These are phyloP conservation scores for Suillus subluteus DNA, from an alignment of 768 basidiomycete species.

Conservation along the genomic window DNA sequence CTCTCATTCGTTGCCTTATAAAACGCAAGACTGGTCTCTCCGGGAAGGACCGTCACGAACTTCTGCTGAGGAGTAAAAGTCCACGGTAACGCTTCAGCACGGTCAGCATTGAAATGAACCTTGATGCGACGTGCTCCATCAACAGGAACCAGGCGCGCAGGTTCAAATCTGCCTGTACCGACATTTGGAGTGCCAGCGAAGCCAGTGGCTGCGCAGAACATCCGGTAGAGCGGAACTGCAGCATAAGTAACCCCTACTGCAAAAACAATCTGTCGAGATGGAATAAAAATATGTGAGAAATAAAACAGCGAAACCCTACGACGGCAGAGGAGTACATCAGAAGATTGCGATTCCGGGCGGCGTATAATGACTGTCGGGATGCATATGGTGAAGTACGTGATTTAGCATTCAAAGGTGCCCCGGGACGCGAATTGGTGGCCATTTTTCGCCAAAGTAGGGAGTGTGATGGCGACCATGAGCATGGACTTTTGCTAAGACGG, in stretches of 20 bases:
- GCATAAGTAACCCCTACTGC: constrained; percentile 92
- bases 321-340: constrained; percentile 86
- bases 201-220: constrained; percentile 97
- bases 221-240: constrained; percentile 94
- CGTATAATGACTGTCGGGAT: constrained; percentile 47
- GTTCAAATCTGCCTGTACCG: constrained; percentile 80
- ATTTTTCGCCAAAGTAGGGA: constrained; percentile 7
- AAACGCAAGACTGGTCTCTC: constrained; percentile 95
- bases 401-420: constrained; percentile 18
- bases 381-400: constrained; percentile 27
- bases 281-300: constrained; percentile 9
- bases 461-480: not conserved
- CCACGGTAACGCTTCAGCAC: constrained; percentile 90
- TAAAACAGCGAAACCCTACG: constrained; percentile 46
- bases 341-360: constrained; percentile 68
- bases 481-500: constrained; percentile 3
- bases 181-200: constrained; percentile 95
- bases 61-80: constrained; percentile 89
- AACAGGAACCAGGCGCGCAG: constrained; percentile 82
- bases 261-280: constrained; percentile 62
- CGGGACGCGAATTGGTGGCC: constrained; percentile 3
- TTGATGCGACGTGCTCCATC: constrained; percentile 76
- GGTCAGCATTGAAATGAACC: constrained; percentile 95
- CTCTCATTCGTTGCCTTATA: constrained; percentile 91
- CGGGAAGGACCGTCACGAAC: constrained; percentile 87